Evolutionary conservation across 805 yeast species (phyloP).

Genomic region (Kodamaea kakaduensis): DNA sequence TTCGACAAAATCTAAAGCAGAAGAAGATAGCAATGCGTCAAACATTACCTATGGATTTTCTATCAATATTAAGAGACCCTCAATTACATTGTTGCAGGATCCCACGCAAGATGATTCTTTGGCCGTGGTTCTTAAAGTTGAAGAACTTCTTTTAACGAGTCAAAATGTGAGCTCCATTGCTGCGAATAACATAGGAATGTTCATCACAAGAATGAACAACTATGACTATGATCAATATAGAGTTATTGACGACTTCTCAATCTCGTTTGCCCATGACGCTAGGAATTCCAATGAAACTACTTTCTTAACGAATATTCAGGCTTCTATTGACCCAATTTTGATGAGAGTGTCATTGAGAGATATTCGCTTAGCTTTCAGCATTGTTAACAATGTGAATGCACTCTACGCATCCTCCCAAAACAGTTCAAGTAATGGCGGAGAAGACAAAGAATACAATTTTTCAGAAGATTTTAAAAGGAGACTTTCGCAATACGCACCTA

Average conservation of each 20-base stretch:
- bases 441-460: slow-evolving; percentile 35
- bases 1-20: background rate
- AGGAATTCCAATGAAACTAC: slow-evolving; percentile 59
- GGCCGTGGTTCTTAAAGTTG: slow-evolving; percentile 86
- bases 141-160: slow-evolving; percentile 66
- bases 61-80: slow-evolving; percentile 70
- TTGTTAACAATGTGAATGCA: slow-evolving; percentile 67
- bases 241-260: slow-evolving; percentile 83
- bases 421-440: slow-evolving; percentile 9
- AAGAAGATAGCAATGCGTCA: slow-evolving; percentile 5
- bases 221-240: slow-evolving; percentile 61
- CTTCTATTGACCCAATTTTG: slow-evolving; percentile 74
- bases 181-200: slow-evolving; percentile 81
- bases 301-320: slow-evolving; percentile 58
- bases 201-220: slow-evolving; percentile 69
- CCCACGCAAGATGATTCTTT: slow-evolving; percentile 67
- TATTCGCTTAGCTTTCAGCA: slow-evolving; percentile 70
- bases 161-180: slow-evolving; percentile 65
- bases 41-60: slow-evolving; percentile 44
- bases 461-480: slow-evolving; percentile 62
- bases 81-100: slow-evolving; percentile 76
- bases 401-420: slow-evolving; percentile 35
- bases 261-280: slow-evolving; percentile 68
- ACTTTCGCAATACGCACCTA: slow-evolving; percentile 65
- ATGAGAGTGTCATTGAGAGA: slow-evolving; percentile 84